Evolutionary conservation across 768 basidiomycete species (phyloP), one percentile per base, ranked within the genome.

Genomic region (Nidularia sp.): DNA sequence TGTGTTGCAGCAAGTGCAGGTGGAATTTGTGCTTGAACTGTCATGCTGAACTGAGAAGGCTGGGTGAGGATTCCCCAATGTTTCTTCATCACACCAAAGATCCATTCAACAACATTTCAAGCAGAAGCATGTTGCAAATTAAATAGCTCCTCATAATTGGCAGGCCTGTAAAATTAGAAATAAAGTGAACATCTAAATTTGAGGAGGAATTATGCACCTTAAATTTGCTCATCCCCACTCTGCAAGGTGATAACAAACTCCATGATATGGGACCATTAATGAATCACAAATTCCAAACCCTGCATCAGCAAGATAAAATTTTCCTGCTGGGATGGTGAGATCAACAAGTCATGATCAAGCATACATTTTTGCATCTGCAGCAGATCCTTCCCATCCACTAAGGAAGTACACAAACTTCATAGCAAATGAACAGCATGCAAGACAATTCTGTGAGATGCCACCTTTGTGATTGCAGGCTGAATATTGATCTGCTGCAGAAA

Each of bases 351-450:
- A 52, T 15, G 68, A 68, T 62, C 69, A 34, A 1, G 61, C 44
- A 57, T 59, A 72, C 1, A 72, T 55, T 0, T 35, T n/a, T 13
- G 60, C 55, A 63, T 75, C 69, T 6, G 68, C 55, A 1, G 66
- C 66, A 48, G 64, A 66, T 4, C 71, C 73, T 31, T 76, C 73
- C 70, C 70, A 74, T 4, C 71, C 69, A 34, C 61, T 67, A 0
- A 70, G 58, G 4, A 67, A 33, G 55, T 74, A 76, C 6, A 55
- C 55, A 45, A 75, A 74, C 6, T 42, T 22, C 10, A 75, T 39
- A 35, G 61, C 45, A 39, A 73, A 73, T 2, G 50, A 47, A 12
- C 66, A 72, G 1, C 51, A 59, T n/a, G 69, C 67, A 13, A 77
- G 61, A 6, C 60, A 60, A 50, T 76, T 75, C 42, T 70, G 70